Evolutionary conservation across 192 early-diverging fungal species (phyloP), one percentile per base, ranked within the genome.

Genomic region (Linnemannia zychae): DNA sequence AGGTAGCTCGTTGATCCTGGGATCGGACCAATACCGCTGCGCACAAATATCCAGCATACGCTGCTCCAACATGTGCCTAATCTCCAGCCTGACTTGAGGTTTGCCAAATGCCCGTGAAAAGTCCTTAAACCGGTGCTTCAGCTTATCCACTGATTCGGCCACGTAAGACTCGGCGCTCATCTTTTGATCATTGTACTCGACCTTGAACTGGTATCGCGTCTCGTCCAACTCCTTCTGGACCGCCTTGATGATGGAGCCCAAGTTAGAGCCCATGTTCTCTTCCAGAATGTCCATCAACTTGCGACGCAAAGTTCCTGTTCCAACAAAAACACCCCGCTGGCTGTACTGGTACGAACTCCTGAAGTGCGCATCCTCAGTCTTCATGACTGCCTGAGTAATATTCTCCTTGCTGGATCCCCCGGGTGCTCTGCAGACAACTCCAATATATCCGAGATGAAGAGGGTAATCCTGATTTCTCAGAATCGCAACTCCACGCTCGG

Each of bases 171-270:
- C 98, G 50, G 98, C 94, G 28, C 96, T 96, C 74, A 99, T 96
- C 63, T 93, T 91, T 75, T 97, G 95, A 88, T 99, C 98, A 76
- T 99, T 99, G 92, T 99, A 99, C 67, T 97, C 96, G 16, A 99
- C 98, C 88, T 99, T 99, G 91, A 98, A 98, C 90, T 99, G 97
- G 86, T 99, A 99, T 18, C 94, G 92, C 16, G 98, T 93, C 88
- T 99, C 98, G 70, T 99, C 97, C 52, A 99, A 91, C 80, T 99
- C 98, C 77, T 81, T 90, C 76, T 99, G 95, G n/a, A 99, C 98
- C 0, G 96, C 95, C 72, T 97, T 95, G n/a, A 95, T 92, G 79
- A 99, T 95, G 12, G 88, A 91, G 75, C 92, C 92, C 48, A 99
- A 89, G 31, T 92, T 95, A 52, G 91, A 89, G 57, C 94, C 94